These are phyloP conservation scores for Umbelopsis sp. DNA, from an alignment of 371 early-diverging fungal genomes.

Conservation along the genomic window DNA sequence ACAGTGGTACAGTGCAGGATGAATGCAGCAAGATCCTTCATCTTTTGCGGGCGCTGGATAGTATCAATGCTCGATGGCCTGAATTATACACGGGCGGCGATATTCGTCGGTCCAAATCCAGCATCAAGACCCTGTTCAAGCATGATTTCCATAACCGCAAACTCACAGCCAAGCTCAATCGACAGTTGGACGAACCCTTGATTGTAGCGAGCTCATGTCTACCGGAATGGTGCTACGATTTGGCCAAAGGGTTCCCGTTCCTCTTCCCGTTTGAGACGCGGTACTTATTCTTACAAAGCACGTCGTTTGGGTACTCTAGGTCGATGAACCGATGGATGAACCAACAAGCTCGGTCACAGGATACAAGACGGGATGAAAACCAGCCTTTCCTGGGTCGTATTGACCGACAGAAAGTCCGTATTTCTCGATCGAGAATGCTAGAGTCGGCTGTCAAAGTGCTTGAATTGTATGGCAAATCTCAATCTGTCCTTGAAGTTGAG, in stretches of 20 bases:
- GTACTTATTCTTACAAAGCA: slow-evolving; percentile 76
- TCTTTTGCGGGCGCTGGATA: slow-evolving; percentile 57
- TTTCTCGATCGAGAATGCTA: slow-evolving; percentile 74
- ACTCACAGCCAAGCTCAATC: slow-evolving; percentile 80
- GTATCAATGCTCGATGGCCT: slow-evolving; percentile 55
- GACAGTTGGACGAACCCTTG: slow-evolving; percentile 87
- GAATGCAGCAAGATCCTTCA: slow-evolving; percentile 44
- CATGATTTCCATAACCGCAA: slow-evolving; percentile 78
- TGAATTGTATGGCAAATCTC: slow-evolving; percentile 73
- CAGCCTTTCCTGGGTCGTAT: slow-evolving; percentile 68
- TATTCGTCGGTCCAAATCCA: slow-evolving; percentile 1
- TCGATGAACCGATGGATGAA: slow-evolving; percentile 68
- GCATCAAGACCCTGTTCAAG: slow-evolving; percentile 8
- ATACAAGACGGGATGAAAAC: slow-evolving; percentile 28
- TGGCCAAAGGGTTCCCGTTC: slow-evolving; percentile 75
- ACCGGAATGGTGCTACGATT: slow-evolving; percentile 76
- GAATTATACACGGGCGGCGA: slow-evolving; percentile 44
- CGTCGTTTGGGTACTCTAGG: slow-evolving; percentile 86
- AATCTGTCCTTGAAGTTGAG: slow-evolving; percentile 84
- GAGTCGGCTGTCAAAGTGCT: slow-evolving; percentile 83
- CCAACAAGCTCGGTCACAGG: slow-evolving; percentile 45
- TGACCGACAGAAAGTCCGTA: slow-evolving; percentile 83
- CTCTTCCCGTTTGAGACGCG: slow-evolving; percentile 86
- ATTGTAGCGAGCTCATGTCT: slow-evolving; percentile 83
- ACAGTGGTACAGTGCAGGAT: not conserved